Evolutionary conservation across 805 yeast genomes (phyloP), one percentile per base, ranked within the genome.

Genomic region (Ogataea neopini): DNA sequence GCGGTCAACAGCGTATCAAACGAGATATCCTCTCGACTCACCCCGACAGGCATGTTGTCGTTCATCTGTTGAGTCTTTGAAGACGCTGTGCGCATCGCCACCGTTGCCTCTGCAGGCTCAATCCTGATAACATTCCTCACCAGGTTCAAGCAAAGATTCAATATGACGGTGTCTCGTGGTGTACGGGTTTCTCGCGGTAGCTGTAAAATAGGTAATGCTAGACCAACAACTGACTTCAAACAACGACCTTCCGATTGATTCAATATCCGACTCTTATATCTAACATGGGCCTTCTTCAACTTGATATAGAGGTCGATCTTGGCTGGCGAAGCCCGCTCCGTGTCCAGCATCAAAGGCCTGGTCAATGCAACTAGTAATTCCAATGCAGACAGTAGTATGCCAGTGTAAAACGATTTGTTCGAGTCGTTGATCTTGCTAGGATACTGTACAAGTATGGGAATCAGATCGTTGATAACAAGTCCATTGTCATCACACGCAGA

Each of bases 331-430:
- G 84, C 75, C n/a, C 79, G 79, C 17, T 75, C 79, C 8, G 76
- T 67, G 43, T 72, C 77, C n/a, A 88, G 63, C 28, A 81, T 81
- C 5, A 86, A 62, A 0, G 98, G 98, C 88, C 96, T 86, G 0
- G 97, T 86, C 59, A 94, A 72, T 2, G 88, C 80, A 1, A 88
- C 96, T 48, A 94, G 67, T 6, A 94, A 64, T 64, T 94, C 97
- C 46, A 94, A 67, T 49, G 87, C 79, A 4, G 88, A 77, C 15
- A 86, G 64, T 37, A 90, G 85, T 40, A 90, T 74, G 53, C 82
- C 80, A 47, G 82, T 89, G 60, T 74, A 66, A 29, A 70, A 66
- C 6, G 71, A 60, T 35, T 68, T 65, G 30, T 64, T 63, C 30
- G 67, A 67, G 3, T 61, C 68, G 13, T 63, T 53, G 17, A 56